phyloP scores from a whole-genome alignment of 2,329 filamentous ascomycete genomes.

The Ophiocordyceps camponoti-saundersi region DNA sequence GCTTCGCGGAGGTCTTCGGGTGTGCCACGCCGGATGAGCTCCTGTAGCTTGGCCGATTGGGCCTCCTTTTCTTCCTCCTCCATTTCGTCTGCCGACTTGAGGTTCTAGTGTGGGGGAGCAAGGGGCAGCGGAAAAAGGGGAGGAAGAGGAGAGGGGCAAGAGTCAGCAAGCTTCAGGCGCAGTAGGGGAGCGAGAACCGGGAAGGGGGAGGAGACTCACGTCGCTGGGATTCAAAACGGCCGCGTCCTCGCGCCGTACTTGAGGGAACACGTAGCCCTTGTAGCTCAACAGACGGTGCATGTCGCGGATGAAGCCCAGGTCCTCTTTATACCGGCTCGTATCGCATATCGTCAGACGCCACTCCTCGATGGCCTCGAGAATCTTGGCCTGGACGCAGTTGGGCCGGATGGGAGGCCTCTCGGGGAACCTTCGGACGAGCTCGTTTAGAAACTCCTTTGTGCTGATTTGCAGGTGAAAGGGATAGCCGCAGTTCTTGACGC shows the following conservation, averaged over 20 bases:
- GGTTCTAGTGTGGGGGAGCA: slow-evolving; percentile 39
- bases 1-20: slow-evolving; percentile 93
- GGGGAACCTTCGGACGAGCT: slow-evolving; percentile 88
- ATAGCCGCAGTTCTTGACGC: slow-evolving; percentile 99
- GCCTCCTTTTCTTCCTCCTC: slow-evolving; percentile 90
- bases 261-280: slow-evolving; percentile 93
- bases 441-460: slow-evolving; percentile 97
- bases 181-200: neutral
- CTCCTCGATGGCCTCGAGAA: slow-evolving; percentile 93
- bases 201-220: slow-evolving; percentile 35
- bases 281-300: slow-evolving; percentile 94
- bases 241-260: slow-evolving; percentile 82
- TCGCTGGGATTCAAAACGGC: slow-evolving; percentile 94
- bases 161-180: neutral
- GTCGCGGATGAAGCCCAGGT: slow-evolving; percentile 87
- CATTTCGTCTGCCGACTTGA: slow-evolving; percentile 96
- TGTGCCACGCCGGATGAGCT: slow-evolving; percentile 80
- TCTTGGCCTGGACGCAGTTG: slow-evolving; percentile 76
- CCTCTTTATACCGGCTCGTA: slow-evolving; percentile 93
- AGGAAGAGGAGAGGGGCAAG: neutral
- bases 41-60: slow-evolving; percentile 94
- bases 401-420: slow-evolving; percentile 78
- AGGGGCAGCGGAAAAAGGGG: neutral
- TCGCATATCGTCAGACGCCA: slow-evolving; percentile 98
- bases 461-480: slow-evolving; percentile 97